Base-by-base conservation (phyloP, 768 basidiomycete species). In the Amanita subjunquillea region DNA sequence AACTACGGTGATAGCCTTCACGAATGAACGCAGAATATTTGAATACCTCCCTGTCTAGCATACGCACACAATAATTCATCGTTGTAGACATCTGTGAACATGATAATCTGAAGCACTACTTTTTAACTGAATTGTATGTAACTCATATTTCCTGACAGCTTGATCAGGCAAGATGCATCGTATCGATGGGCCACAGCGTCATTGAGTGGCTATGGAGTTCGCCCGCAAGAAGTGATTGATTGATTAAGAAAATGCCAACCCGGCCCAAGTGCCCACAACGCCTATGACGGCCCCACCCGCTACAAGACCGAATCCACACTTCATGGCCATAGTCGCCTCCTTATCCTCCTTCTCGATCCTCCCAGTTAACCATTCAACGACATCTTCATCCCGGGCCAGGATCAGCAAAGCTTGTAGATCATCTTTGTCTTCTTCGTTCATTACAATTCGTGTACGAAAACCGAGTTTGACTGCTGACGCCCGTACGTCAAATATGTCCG, bases 271-370 rank as follows among this genome's bases (percentile, higher is more conserved):
- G 39, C 79, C 79, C 6, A 80, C 77, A 38, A 77, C 81, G 38
- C 82, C 82, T 17, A 82, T 72, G 15, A 82, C 69, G n/a, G 73
- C 78, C 43, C 76, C 79, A 15, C 78, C 75, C 55, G 80, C 80
- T 47, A 71, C 17, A 13, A 53, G 32, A 6, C 41, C 32, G 36
- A 53, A 41, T 34, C 10, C 29, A 3, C 59, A 54, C 53, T 64
- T 65, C 50, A 56, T 56, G 23, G 60, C 66, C 49, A 66, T 66
- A 13, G 49, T 32, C 13, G 34, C 30, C 10, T 51, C 46, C 30
- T 53, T 50, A 39, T 55, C 56, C 37, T 58, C 53, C 29, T 56
- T 59, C 53, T 67, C 65, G 29, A 73, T 59, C 45, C 66, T 68
- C 2, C 63, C 58, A 20, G 64, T 66, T 55, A 76, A 62, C 51